Evolutionary conservation across 176 grass and related monocot genomes (phyloP).

Genomic region (Lolium rigidum): DNA sequence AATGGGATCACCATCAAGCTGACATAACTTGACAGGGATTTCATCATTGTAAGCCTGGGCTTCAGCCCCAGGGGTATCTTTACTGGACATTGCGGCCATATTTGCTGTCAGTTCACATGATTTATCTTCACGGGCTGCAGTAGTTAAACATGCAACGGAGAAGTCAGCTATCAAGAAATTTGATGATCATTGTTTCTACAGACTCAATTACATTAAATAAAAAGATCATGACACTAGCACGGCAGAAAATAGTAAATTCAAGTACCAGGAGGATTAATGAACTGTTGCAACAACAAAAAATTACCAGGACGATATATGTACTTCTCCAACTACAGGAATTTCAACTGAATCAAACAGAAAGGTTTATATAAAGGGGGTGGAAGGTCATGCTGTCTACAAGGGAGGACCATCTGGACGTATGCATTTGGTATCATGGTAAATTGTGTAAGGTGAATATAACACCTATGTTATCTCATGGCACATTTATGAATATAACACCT

Average conservation of each 20-base stretch:
- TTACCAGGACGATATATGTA: background rate
- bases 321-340: background rate
- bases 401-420: background rate
- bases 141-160: conserved; percentile 47
- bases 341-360: conserved; percentile 4
- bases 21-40: conserved; percentile 54
- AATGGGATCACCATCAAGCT: conserved; percentile 54
- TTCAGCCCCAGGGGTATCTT: conserved; percentile 34
- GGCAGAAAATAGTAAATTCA: background rate
- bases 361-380: background rate
- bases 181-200: background rate
- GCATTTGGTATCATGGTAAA: background rate
- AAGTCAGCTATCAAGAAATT: conserved; percentile 12
- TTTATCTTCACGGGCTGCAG: conserved; percentile 67
- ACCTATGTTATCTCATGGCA: background rate
- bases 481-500: background rate
- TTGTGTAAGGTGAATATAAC: background rate
- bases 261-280: background rate
- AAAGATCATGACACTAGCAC: background rate
- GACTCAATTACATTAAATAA: background rate
- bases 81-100: conserved; percentile 34
- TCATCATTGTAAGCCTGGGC: conserved; percentile 24
- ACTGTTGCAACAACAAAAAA: background rate
- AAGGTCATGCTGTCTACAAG: background rate
- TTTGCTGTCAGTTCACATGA: conserved; percentile 51